Evolutionary conservation across 1,284 basidiomycete genomes (phyloP).

Genomic region (Salmacisia buchloeana): DNA sequence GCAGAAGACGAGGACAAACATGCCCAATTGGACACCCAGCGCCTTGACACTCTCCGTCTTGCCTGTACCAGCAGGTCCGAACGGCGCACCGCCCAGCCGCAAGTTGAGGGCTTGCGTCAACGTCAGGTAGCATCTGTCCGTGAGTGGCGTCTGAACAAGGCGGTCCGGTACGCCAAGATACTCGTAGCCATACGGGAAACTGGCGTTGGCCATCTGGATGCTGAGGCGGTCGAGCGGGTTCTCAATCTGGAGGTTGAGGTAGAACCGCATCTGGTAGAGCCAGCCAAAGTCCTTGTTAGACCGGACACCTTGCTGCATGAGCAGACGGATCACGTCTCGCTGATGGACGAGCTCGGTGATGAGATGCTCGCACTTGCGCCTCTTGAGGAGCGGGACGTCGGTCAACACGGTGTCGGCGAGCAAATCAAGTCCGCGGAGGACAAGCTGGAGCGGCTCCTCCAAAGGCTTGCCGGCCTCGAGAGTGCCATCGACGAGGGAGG

Average conservation of each 20-base stretch:
- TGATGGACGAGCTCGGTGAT: constrained; percentile 99
- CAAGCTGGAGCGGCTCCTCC: constrained; percentile 67
- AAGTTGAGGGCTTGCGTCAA: constrained; percentile 91
- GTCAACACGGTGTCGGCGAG: constrained; percentile 91
- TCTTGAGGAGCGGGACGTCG: constrained; percentile 78
- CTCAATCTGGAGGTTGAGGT: constrained; percentile 66
- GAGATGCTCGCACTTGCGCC: constrained; percentile 95
- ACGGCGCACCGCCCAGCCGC: constrained; percentile 92
- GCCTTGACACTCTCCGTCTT: constrained; percentile 99
- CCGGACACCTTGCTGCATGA: constrained; percentile 65
- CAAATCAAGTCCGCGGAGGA: constrained; percentile 78
- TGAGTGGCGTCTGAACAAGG: constrained; percentile 94
- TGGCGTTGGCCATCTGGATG: constrained; percentile 75
- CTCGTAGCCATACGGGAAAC: constrained; percentile 97
- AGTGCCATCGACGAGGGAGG: constrained; percentile 70
- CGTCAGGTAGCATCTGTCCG: constrained; percentile 94
- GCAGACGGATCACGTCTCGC: constrained; percentile 80
- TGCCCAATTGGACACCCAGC: constrained; percentile 90
- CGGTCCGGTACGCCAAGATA: constrained; percentile 95
- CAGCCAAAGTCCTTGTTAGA: constrained; percentile 76
- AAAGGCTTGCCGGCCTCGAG: constrained; percentile 61
- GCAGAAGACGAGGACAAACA: constrained; percentile 97
- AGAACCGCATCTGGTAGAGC: constrained; percentile 99
- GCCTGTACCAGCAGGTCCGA: constrained; percentile 97
- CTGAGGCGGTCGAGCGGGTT: constrained; percentile 74